Base-by-base conservation (phyloP, 306 rosid genomes). In the Astragalus membranaceus region DNA sequence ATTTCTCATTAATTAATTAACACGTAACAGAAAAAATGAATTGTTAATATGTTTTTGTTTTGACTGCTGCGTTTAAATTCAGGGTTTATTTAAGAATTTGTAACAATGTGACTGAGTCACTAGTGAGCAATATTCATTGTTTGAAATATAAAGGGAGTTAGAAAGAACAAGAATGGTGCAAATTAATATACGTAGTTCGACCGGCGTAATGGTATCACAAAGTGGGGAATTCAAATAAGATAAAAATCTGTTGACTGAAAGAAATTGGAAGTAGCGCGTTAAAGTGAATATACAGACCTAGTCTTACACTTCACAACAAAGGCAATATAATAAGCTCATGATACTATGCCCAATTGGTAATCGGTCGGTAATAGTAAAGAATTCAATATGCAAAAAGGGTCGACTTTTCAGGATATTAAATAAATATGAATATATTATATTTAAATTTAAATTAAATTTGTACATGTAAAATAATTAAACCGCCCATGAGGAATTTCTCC, bases 91-190 rank as follows among this genome's bases (percentile, higher is more conserved):
- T 33, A 10, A 12, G 6, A 8, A 26, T 3, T 32, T 36, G 8
- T 64, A 15, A 43, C 8, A 49, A 11, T 76, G 69, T 85, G 86
- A 79, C 82, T 33, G 9, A 5, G 82, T 46, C 51, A 12, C 16
- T 10, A 9, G 13, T n/a, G 15, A 46, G 51, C 16, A 10, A 36
- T 5, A 14, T 15, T 52, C 33, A 9, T 73, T 3, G 80, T 76
- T 82, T 75, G 77, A 80, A 80, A 63, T 70, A 67, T 78, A 79
- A 74, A 17, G 59, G 49, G 59, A 46, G 4, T 13, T 20, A 20
- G 23, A 2, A 20, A 20, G 23, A 14, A 4, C 10, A 15, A 46
- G 51, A 46, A 46, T 7, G 55, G 23, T 6, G 55, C 29, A 15
- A 50, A 50, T 39, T 39, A 50, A 50, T 10, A 75, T 60, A 46